These are phyloP conservation scores for Debaryomyces tyrocola DNA, from an alignment of 805 yeast species.

Conservation along the genomic window DNA sequence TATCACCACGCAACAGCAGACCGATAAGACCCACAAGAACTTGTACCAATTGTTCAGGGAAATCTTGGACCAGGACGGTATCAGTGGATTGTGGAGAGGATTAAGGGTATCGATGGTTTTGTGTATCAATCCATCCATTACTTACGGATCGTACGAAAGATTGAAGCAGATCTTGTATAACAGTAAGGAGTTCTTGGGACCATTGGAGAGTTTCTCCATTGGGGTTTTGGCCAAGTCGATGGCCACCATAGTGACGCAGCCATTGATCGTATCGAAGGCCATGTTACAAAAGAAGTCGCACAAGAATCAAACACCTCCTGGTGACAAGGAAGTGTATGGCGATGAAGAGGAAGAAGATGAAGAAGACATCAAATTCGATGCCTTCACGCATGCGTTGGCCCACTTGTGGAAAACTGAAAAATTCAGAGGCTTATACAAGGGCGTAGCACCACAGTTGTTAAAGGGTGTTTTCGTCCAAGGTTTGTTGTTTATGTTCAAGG, in stretches of 20 bases:
- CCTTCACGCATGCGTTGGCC: conserved; percentile 62
- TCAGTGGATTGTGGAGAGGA: conserved; percentile 79
- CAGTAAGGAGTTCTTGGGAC: conserved; percentile 45
- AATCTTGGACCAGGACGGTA: conserved; percentile 62
- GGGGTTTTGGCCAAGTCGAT: conserved; percentile 81
- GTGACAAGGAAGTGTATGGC: conserved; percentile 11
- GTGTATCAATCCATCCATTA: conserved; percentile 82
- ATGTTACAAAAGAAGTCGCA: conserved; percentile 59
- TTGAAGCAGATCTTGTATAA: conserved; percentile 53
- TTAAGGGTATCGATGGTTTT: conserved; percentile 76
- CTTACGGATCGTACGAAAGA: conserved; percentile 78
- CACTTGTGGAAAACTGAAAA: conserved; percentile 68
- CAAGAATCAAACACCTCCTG: conserved; percentile 19
- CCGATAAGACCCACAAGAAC: conserved; percentile 41
- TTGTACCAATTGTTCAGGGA: conserved; percentile 39
- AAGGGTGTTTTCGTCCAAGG: conserved; percentile 88
- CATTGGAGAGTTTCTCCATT: conserved; percentile 63
- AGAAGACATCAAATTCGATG: conserved; percentile 46
- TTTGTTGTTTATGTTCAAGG: conserved; percentile 76
- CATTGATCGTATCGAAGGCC: conserved; percentile 80
- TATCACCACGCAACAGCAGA: conserved; percentile 62
- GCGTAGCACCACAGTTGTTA: conserved; percentile 73
- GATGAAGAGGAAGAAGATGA: conserved; percentile 29
- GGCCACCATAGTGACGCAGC: conserved; percentile 82
- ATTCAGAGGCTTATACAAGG: conserved; percentile 68